Base-by-base conservation (phyloP, 148 eudicot species). In the Rhododendron simsii region DNA sequence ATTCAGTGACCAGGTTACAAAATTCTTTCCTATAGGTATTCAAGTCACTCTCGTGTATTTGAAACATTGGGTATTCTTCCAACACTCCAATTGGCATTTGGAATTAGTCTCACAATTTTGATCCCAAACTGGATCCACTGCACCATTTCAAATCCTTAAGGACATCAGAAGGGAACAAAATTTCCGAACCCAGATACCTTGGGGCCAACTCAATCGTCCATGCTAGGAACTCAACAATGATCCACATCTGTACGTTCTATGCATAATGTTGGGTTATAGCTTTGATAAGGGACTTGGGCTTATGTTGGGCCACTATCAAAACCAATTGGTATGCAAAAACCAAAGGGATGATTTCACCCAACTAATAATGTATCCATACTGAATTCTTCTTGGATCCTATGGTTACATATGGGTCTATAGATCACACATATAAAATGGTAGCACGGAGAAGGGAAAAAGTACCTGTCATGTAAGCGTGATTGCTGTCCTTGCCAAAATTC, bases 401-500 rank as follows among this genome's bases (percentile, higher is more conserved):
- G 30, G 20, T 35, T 14, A 8, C 21, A 1, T 23, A 37, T 11
- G 10, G 61, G 16, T 15, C 61, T 13, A 77, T 21, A 44, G 30
- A 30, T 26, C 59, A 78, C 45, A 23, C 30, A 45, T 28, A 41
- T 18, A n/a, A 78, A 37, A 61, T 13, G 41, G 28, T 44, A 33
- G 44, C 61, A 76, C 1, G 77, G 73, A 67, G 76, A 73, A 28
- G 28, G 79, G 44, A 84, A 13, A 75, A 41, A 78, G 61, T 86
- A 97, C 99, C 99, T 95, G 87, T 97, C 99, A 90, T 97, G 99
- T 89, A 97, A 89, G 86, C 99, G 98, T 86, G 99, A 97, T 85
- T 93, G 91, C 81, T 97, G 99, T 84, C 99, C 99, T 90, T 98
- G 99, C 99, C 99, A 98, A 90, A 95, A 98, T 90, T 98, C 99